Evolutionary conservation across 169 alveolate species (phyloP).

Genomic region (Babesia bovis): DNA sequence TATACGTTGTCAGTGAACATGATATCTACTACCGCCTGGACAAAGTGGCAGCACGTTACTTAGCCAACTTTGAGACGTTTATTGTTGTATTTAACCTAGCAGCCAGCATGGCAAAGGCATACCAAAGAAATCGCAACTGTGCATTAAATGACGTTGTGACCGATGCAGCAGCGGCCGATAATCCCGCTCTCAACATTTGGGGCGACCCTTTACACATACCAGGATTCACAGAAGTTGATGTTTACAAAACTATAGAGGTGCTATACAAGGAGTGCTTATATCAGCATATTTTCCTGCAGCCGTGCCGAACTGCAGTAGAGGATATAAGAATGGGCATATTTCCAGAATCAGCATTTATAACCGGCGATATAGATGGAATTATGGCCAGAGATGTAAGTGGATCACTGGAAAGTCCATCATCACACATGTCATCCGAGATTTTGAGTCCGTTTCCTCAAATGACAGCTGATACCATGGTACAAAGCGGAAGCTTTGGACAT

Average conservation of each 20-base stretch:
- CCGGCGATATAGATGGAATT: neutral
- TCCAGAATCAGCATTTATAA: neutral
- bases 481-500: neutral
- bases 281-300: conserved; percentile 28
- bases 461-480: neutral
- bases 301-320: neutral
- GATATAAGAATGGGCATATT: neutral
- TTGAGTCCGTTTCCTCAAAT: neutral
- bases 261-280: conserved; percentile 50
- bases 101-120: conserved; percentile 37
- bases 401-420: neutral
- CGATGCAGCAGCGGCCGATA: neutral
- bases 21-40: conserved; percentile 61
- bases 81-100: conserved; percentile 25
- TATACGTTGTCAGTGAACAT: conserved; percentile 44
- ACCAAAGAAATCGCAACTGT: conserved; percentile 23
- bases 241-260: conserved; percentile 24
- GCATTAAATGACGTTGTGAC: neutral
- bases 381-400: neutral
- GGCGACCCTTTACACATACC: conserved; percentile 42
- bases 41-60: conserved; percentile 45
- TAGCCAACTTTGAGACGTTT: conserved; percentile 9
- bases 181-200: conserved; percentile 32
- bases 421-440: neutral
- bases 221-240: conserved; percentile 20